Evolutionary conservation across 768 basidiomycete species (phyloP).

Genomic region (Phaffia australis): DNA sequence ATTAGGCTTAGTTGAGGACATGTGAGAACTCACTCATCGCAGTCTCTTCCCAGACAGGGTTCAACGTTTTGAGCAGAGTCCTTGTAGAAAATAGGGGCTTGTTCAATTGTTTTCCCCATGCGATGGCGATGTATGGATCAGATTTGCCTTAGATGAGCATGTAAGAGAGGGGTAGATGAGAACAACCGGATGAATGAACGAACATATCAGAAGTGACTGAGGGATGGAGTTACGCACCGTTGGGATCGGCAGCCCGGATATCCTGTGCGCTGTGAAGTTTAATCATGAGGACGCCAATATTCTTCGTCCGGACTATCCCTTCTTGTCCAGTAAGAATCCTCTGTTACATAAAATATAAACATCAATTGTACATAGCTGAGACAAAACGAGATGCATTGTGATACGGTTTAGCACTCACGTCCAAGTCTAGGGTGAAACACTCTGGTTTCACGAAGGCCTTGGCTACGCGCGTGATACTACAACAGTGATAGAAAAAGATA

Average conservation of each 20-base stretch:
- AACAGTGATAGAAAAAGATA: slow-evolving; percentile 9
- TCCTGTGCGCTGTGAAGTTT: slow-evolving; percentile 33
- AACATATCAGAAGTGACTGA: neutral
- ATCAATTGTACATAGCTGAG: too few relatives aligned
- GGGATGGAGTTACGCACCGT: slow-evolving; percentile 27
- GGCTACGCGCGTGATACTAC: slow-evolving; percentile 34
- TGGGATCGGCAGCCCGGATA: slow-evolving; percentile 34
- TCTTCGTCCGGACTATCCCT: slow-evolving; percentile 30
- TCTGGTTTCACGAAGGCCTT: slow-evolving; percentile 36
- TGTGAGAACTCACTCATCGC: slow-evolving; percentile 31
- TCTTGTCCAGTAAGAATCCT: slow-evolving; percentile 37
- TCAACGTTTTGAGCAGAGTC: slow-evolving; percentile 34
- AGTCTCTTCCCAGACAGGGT: slow-evolving; percentile 38
- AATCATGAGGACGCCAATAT: slow-evolving; percentile 37
- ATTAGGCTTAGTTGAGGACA: neutral
- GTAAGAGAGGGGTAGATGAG: neutral
- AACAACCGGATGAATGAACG: neutral
- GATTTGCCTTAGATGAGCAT: slow-evolving; percentile 22
- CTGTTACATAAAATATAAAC: neutral
- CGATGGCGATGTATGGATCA: slow-evolving; percentile 37
- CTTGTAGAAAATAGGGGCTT: slow-evolving; percentile 37
- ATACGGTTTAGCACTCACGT: slow-evolving; percentile 22
- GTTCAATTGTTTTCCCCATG: slow-evolving; percentile 34
- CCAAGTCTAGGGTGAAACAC: slow-evolving; percentile 37
- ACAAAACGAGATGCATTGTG: neutral